Base-by-base conservation (phyloP, 768 basidiomycete species). In the Mycena galericulata region DNA sequence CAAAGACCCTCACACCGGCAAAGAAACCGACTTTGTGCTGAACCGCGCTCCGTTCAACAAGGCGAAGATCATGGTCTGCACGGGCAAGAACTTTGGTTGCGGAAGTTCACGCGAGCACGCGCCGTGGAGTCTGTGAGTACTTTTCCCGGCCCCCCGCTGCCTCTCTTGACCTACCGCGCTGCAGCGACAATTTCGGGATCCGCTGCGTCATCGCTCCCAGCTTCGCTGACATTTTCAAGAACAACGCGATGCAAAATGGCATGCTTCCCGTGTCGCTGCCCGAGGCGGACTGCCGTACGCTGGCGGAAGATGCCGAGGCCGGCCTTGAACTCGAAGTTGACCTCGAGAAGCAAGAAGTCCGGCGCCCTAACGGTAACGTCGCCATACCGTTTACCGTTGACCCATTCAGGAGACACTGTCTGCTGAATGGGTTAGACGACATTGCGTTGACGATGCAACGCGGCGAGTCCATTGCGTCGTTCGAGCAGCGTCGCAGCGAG, bases 361-460 rank as follows among this genome's bases (percentile, higher is more conserved):
- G 91, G 66, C 91, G 94, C 58, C 75, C 77, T 18, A 92, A 92
- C 75, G 96, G 92, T 63, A 87, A 94, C 75, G 80, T 87, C 2
- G 77, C 91, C 22, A 90, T 98, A 69, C 63, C 85, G 45, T 99
- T 99, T 83, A 84, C 85, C 41, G 89, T 91, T 54, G 98, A 99
- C 80, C 82, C 91, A 0, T 99, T 99, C 92, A 87, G 97, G 69
- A 85, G 95, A 62, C 94, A 97, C 77, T 97, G 98, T 78, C 82
- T 99, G 78, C 79, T 99, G 80, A 96, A 99, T 75, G 98, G 98
- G 34, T 82, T 99, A 71, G 98, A 99, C 78, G 98, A 98, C 75
- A 97, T 99, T 70, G 96, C 92, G 46, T 83, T 99, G 79, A 99
- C 98, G 47, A 83, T 99, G 84, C 90, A 94, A 79, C 91, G 90